Base-by-base conservation (phyloP, 225 moss, liverwort and hornwort species). In the Rhytidiadelphus loreus region DNA sequence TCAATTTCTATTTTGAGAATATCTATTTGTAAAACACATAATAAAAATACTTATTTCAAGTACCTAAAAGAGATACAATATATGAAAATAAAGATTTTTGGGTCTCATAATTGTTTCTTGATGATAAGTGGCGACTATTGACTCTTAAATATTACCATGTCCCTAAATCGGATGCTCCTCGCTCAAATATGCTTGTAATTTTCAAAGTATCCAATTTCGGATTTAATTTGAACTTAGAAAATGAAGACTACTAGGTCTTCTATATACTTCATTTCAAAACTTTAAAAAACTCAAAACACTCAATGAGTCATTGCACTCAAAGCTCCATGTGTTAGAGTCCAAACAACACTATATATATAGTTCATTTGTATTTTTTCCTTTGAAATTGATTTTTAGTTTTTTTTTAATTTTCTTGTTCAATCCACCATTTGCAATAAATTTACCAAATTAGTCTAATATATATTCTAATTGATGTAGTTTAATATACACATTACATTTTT, bases 361-460 rank as follows among this genome's bases (percentile, higher is more conserved):
- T 75, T 75, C 2, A 5, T 33, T 52, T 22, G 2, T 8, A 33
- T 10, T 33, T 50, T 4, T 1, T 75, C 20, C 7, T 8, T 21
- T 12, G 0, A 33, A 20, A 21, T 4, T 50, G 0, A 13, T 13
- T 13, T 33, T 8, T 0, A 44, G 3, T 0, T 32, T 50, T 2
- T 19, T 7, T 20, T 19, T 30, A 48, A 11, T 17, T 18, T 48
- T 50, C 32, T 32, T 2, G 4, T 20, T 32, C 4, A 12, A 20
- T 30, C 3, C 2, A 32, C 33, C 7, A 5, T 32, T 21, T 32
- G 12, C 0, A 21, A 0, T 19, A 4, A 18, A 48, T 9, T 11
- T 4, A 6, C 4, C 0, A 4, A 12, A 18, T 4, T 12, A 48
- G 20, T 50, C 7, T 18, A 46, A 16, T 71, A 1, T 26, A 2